These are phyloP conservation scores for Monilinia polystroma DNA, from an alignment of 2,329 filamentous ascomycete species.

Conservation along the genomic window DNA sequence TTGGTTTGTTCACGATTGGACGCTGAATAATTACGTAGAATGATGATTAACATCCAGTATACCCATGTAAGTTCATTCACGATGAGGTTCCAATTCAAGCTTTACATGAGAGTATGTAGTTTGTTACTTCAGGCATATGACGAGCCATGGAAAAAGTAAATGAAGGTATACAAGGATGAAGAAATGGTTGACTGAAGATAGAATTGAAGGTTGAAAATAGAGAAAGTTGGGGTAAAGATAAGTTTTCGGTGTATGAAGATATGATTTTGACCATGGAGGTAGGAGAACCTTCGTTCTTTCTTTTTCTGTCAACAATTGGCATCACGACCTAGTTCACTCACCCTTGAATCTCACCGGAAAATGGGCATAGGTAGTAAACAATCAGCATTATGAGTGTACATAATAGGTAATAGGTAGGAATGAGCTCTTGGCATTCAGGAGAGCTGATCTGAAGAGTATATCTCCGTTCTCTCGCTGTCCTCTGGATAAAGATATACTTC, in stretches of 20 bases:
- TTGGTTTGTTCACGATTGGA: background rate
- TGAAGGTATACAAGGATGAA: background rate
- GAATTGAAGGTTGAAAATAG: background rate
- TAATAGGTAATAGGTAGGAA: too few species aligned
- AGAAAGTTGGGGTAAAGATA: background rate
- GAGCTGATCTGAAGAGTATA: background rate
- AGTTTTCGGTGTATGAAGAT: background rate
- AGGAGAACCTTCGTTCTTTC: slow-evolving; percentile 9
- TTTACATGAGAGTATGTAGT: background rate
- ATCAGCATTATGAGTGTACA: background rate
- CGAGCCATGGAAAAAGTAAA: background rate
- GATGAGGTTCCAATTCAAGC: too few species aligned
- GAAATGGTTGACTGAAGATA: background rate
- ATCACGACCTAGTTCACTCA: background rate
- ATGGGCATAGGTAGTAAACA: too few species aligned
- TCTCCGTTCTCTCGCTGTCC: background rate
- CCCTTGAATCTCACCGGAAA: background rate
- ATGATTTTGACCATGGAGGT: slow-evolving; percentile 5
- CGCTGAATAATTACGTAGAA: background rate
- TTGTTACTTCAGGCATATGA: background rate
- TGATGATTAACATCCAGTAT: background rate
- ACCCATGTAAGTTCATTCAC: background rate
- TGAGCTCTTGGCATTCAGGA: background rate
- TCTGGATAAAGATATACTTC: background rate
- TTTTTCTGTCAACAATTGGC: background rate